phyloP scores from a whole-genome alignment of 2,329 filamentous ascomycete genomes.

The Diatrype stigma region DNA sequence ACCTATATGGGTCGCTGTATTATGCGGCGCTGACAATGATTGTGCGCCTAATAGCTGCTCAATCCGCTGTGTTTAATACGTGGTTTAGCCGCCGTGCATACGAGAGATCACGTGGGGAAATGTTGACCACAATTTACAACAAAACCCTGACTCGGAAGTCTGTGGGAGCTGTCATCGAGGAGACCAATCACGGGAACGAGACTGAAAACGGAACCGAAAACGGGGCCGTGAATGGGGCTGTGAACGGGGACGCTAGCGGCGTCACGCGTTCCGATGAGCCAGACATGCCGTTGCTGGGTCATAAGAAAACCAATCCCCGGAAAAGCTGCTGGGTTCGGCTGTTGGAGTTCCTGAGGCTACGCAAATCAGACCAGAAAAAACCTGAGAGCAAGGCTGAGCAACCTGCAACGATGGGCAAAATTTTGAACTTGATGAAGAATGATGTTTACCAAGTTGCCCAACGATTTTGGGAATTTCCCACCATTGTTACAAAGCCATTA shows the following conservation, averaged over 20 bases:
- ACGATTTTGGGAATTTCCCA: constrained; percentile 81
- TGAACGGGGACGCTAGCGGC: not conserved
- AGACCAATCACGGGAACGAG: constrained; percentile 12
- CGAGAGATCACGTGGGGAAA: constrained; percentile 77
- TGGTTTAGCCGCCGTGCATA: constrained; percentile 86
- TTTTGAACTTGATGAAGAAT: constrained; percentile 78
- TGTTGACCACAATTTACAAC: constrained; percentile 81
- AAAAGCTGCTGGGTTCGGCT: constrained; percentile 24
- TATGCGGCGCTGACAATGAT: constrained; percentile 62
- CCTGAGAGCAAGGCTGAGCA: constrained; percentile 34
- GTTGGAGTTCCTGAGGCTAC: constrained; percentile 22
- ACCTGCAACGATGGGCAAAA: constrained; percentile 82
- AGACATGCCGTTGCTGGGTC: constrained; percentile 17
- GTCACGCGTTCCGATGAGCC: constrained; percentile 7
- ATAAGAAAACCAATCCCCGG: constrained; percentile 5
- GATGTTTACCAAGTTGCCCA: constrained; percentile 82
- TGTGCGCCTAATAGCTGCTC: constrained; percentile 57
- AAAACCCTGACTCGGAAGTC: constrained; percentile 67
- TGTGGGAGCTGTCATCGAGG: constrained; percentile 36
- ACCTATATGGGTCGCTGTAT: constrained; percentile 54
- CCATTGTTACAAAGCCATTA: constrained; percentile 71
- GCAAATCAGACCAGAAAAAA: constrained; percentile 17
- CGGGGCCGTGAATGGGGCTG: not conserved
- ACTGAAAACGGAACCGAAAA: constrained; percentile 1
- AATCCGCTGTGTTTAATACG: constrained; percentile 63